Base-by-base conservation (phyloP, 2,329 filamentous ascomycete species). In the Pseudocercospora crystallina region DNA sequence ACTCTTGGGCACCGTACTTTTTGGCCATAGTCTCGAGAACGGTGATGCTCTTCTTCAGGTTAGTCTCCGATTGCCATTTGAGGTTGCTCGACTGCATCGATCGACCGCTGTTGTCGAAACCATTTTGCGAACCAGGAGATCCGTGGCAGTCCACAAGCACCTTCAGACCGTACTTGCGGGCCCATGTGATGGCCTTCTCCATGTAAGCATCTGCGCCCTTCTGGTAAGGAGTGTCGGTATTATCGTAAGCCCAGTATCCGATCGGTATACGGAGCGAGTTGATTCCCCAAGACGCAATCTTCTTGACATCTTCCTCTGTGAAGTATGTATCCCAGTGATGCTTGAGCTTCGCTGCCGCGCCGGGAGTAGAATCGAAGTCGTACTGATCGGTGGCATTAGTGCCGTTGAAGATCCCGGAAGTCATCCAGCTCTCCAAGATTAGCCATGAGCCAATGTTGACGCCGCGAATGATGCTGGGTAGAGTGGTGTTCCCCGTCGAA, bases 61-160 rank as follows among this genome's bases (percentile, higher is more conserved):
- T 73, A 53, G 57, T 10, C 51, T 33, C 47, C 3, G 38, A 43
- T 54, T 68, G 65, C 68, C 68, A 70, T 13, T 57, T 32, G 14
- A 64, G 58, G 8, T 36, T 34, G 3, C 58, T 63, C 12, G 37
- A 37, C 12, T 38, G 15, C 20, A 26, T 7, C 30, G 39, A 42
- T 5, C 46, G 57, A 10, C 66, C 66, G 34, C 61, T 67, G 51
- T 65, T 62, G 31, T 70, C 69, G 53, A 77, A 79, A 9, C 77
- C 79, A 57, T 80, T 80, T 56, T 80, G 76, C 3, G 68, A 74
- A 15, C 72, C 72, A 12, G 76, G 76, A 3, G 73, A 73, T 31
- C 72, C 76, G 57, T 79, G 77, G n/a, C 76, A 68, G 56, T 80
- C 78, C 17, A 80, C 71, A 58, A 76, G 72, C 9, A 80, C 71